Evolutionary conservation across 176 grass and related monocot species (phyloP).

Genomic region (Triticum dicoccoides): DNA sequence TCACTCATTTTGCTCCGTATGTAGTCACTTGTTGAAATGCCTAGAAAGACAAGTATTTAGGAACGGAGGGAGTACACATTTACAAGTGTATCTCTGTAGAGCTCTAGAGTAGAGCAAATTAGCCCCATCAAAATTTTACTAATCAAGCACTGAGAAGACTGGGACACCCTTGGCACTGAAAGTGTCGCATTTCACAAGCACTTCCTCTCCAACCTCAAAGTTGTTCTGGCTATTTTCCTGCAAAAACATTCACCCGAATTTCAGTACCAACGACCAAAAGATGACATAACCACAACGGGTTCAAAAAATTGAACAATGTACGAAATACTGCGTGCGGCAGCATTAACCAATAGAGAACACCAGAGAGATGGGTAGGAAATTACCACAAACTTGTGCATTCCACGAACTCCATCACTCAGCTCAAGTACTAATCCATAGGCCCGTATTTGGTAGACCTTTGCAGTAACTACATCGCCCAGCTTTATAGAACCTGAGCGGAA

Average conservation of each 20-base stretch:
- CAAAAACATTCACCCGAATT: neutral
- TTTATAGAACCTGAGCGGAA: conserved; percentile 53
- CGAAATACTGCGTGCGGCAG: neutral
- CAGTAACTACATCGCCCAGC: conserved; percentile 68
- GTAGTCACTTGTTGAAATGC: too few relatives aligned
- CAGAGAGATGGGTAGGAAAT: neutral
- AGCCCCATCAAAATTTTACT: conserved; percentile 19
- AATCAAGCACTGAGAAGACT: conserved; percentile 59
- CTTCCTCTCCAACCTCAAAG: conserved; percentile 65
- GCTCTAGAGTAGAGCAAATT: neutral
- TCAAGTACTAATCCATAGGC: conserved; percentile 88
- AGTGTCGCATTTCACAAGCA: conserved; percentile 57
- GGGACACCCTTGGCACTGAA: conserved; percentile 84
- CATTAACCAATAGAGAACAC: neutral
- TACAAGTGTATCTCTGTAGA: conserved; percentile 10
- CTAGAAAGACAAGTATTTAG: too few relatives aligned
- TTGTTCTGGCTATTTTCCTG: conserved; percentile 56
- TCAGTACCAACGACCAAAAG: neutral
- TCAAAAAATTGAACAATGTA: neutral
- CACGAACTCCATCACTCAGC: conserved; percentile 65
- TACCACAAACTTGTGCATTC: conserved; percentile 99
- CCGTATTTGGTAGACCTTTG: conserved; percentile 84
- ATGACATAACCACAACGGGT: neutral
- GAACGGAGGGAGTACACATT: neutral
- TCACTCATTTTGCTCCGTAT: too few relatives aligned